These are phyloP conservation scores for Diaporthe vexans DNA, from an alignment of 2,329 filamentous ascomycete genomes.

Conservation along the genomic window DNA sequence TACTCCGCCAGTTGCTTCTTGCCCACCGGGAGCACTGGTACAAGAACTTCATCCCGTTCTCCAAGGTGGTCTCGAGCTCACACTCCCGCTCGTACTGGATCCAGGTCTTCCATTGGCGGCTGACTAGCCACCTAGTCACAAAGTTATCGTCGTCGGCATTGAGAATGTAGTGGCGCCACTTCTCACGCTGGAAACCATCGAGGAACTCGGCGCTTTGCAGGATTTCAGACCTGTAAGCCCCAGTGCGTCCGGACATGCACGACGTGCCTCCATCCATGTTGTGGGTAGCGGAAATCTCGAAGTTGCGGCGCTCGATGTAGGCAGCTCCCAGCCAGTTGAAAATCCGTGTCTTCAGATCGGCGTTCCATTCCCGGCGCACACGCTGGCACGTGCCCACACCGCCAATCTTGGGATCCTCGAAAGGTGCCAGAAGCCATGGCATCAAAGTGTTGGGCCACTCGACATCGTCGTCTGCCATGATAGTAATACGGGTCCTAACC, in stretches of 20 bases:
- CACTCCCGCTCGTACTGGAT: constrained; percentile 94
- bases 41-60: constrained; percentile 89
- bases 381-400: constrained; percentile 94
- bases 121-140: constrained; percentile 95
- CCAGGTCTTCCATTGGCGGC: constrained; percentile 92
- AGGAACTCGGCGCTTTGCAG: constrained; percentile 88
- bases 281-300: constrained; percentile 95
- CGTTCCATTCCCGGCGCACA: constrained; percentile 77
- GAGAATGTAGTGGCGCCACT: constrained; percentile 88
- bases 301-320: constrained; percentile 94
- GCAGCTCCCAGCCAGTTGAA: constrained; percentile 94
- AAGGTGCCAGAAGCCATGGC: constrained; percentile 93
- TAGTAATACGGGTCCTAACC: constrained; percentile 85
- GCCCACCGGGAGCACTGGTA: constrained; percentile 97
- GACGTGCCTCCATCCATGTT: constrained; percentile 96
- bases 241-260: constrained; percentile 94
- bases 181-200: constrained; percentile 90
- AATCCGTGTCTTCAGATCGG: constrained; percentile 71
- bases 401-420: constrained; percentile 86
- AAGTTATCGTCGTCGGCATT: constrained; percentile 99
- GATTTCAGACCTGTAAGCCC: constrained; percentile 91
- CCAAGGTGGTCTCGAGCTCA: constrained; percentile 92
- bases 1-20: constrained; percentile 97
- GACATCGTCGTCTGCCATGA: constrained; percentile 97
- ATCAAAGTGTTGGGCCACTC: constrained; percentile 90